These are phyloP conservation scores for Cairneyella variabilis DNA, from an alignment of 495 filamentous ascomycete genomes.

Conservation along the genomic window DNA sequence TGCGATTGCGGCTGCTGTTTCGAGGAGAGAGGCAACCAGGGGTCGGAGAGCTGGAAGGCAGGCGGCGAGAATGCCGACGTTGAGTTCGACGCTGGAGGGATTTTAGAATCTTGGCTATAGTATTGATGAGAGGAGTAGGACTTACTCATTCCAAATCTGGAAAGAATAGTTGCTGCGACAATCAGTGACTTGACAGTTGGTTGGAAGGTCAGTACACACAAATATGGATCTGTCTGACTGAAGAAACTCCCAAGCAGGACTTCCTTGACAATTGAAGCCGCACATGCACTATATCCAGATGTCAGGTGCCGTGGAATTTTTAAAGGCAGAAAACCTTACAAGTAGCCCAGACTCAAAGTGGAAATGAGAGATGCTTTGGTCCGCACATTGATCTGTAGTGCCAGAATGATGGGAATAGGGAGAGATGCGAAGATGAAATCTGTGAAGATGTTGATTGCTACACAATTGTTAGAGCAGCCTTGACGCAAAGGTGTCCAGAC, in stretches of 20 bases:
- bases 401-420: conserved; percentile 39
- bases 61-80: conserved; percentile 42
- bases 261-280: conserved; percentile 5
- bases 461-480: neutral
- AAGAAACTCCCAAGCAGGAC: conserved; percentile 16
- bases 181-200: neutral
- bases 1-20: conserved; percentile 13
- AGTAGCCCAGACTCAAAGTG: conserved; percentile 41
- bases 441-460: conserved; percentile 40
- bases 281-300: conserved; percentile 6
- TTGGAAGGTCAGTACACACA: neutral
- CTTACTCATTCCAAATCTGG: conserved; percentile 27
- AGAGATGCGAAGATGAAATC: conserved; percentile 40
- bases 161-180: conserved; percentile 3
- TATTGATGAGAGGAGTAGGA: conserved; percentile 3
- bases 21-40: conserved; percentile 32
- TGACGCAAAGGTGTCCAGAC: conserved; percentile 2
- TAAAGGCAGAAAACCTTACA: too few species aligned
- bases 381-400: conserved; percentile 34
- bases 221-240: neutral
- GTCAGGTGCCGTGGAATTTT: too few species aligned
- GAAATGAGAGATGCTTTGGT: conserved; percentile 35
- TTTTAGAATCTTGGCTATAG: conserved; percentile 15
- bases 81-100: conserved; percentile 36
- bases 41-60: conserved; percentile 42